Conservation (phyloP, 1,284 basidiomycete genomes). For the Moesziomyces parantarcticus region DNA sequence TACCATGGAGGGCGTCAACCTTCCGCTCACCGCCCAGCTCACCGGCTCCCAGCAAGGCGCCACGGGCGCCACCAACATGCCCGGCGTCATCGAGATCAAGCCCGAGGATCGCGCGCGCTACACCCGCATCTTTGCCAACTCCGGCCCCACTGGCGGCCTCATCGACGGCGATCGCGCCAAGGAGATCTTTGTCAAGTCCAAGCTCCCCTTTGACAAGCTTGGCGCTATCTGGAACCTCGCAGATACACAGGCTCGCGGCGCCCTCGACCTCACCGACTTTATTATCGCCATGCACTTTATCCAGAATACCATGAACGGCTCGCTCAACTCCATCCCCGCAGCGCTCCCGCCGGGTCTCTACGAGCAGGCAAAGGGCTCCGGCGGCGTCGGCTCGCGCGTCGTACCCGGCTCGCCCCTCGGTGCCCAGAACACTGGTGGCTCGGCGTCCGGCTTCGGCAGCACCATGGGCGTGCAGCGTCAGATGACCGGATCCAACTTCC, state of each 20-base stretch:
- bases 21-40: slow-evolving; percentile 67
- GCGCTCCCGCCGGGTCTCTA: slow-evolving; percentile 88
- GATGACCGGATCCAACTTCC: slow-evolving; percentile 47
- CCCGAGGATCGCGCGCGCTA: slow-evolving; percentile 65
- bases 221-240: slow-evolving; percentile 96
- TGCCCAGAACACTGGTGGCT: slow-evolving; percentile 55
- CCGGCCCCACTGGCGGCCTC: slow-evolving; percentile 59
- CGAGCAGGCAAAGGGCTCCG: slow-evolving; percentile 74
- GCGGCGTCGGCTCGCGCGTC: slow-evolving; percentile 38
- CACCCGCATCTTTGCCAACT: slow-evolving; percentile 66
- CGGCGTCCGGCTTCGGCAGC: slow-evolving; percentile 38
- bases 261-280: slow-evolving; percentile 90
- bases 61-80: slow-evolving; percentile 23
- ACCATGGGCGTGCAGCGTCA: slow-evolving; percentile 35
- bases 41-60: slow-evolving; percentile 22
- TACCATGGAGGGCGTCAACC: slow-evolving; percentile 78
- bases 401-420: slow-evolving; percentile 41
- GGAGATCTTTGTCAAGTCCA: slow-evolving; percentile 92
- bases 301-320: slow-evolving; percentile 83
- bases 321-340: slow-evolving; percentile 79
- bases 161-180: slow-evolving; percentile 84
- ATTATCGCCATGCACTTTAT: slow-evolving; percentile 93
- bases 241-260: slow-evolving; percentile 90
- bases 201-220: slow-evolving; percentile 87
- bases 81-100: slow-evolving; percentile 55